Evolutionary conservation across 2,329 filamentous ascomycete genomes (phyloP), one percentile per base, ranked within the genome.

Genomic region (Ascochyta rabiei): DNA sequence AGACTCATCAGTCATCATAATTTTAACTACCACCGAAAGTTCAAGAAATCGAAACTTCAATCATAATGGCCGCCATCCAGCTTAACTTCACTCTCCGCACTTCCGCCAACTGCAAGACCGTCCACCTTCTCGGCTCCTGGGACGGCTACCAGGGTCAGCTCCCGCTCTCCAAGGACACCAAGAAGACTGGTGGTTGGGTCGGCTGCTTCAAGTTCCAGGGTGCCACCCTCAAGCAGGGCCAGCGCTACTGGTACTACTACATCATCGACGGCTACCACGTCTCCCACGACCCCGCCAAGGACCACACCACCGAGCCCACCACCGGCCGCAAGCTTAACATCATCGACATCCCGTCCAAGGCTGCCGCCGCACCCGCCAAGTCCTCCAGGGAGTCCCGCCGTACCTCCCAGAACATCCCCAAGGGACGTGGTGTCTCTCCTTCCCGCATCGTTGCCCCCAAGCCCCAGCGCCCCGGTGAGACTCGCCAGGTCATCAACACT

Each of bases 221-320:
- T 75, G 80, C 86, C 60, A 93, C 91, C 57, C 85, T 98, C 70
- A 88, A 93, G 82, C 83, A 91, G 69, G 92, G 93, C 76, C 87
- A 91, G 76, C 89, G 93, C 75, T 98, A 98, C 87, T 99, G 95
- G 95, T 99, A 98, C 88, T 99, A 99, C 87, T 99, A 97, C 85
- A 97, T 98, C 87, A 95, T 98, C 78, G 95, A 99, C 77, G 95
- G 95, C 69, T 97, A 97, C 86, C 93, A 97, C 78, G 89, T 96
- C 76, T 93, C 93, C 59, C 93, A 98, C 84, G 95, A 98, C 81
- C 93, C 93, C 67, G 90, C 90, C 76, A 88, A 92, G 76, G 83
- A 89, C 72, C 93, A 89, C 74, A 96, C 90, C 74, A 89, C 90
- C 66, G 95, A 99, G 84, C 93, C 93, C 75, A 98, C 93, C 77